These are phyloP conservation scores for Ramaria rubella DNA, from an alignment of 768 basidiomycete genomes.

Conservation along the genomic window DNA sequence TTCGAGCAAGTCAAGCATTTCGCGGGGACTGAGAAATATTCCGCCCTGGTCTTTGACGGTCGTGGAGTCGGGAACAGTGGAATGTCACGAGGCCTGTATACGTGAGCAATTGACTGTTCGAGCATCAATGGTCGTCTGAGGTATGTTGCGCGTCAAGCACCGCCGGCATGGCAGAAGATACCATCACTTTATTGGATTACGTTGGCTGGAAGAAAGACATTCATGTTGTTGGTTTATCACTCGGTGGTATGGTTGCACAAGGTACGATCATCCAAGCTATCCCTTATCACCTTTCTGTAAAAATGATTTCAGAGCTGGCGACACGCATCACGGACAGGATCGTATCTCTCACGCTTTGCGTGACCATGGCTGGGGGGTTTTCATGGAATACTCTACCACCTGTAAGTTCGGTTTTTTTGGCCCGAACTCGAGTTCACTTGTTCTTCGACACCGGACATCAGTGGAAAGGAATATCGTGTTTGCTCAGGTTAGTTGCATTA, in stretches of 20 bases:
- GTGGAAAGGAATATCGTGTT: too few relatives aligned
- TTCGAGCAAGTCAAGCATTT: constrained; percentile 59
- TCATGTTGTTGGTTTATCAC: constrained; percentile 66
- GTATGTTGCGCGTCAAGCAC: constrained; percentile 48
- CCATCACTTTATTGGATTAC: constrained; percentile 57
- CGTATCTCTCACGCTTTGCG: constrained; percentile 55
- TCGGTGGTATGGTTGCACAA: constrained; percentile 84
- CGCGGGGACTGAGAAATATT: constrained; percentile 43
- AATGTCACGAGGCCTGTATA: constrained; percentile 67
- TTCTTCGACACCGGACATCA: too few relatives aligned
- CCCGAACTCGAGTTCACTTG: too few relatives aligned
- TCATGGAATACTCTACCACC: constrained; percentile 57
- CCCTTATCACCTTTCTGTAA: background rate
- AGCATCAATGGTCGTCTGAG: too few relatives aligned
- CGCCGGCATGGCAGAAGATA: constrained; percentile 72
- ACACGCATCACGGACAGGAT: constrained; percentile 60
- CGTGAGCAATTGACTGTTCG: constrained; percentile 43
- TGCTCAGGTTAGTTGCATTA: too few relatives aligned
- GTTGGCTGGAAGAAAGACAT: constrained; percentile 63
- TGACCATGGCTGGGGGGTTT: constrained; percentile 62
- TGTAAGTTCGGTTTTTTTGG: too few relatives aligned
- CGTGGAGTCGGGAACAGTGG: constrained; percentile 75
- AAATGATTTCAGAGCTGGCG: constrained; percentile 53
- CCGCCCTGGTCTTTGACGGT: constrained; percentile 75
- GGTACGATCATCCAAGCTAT: constrained; percentile 31